These are phyloP conservation scores for Phytophthora pistaciae DNA, from an alignment of 352 stramenopile genomes.

Conservation along the genomic window DNA sequence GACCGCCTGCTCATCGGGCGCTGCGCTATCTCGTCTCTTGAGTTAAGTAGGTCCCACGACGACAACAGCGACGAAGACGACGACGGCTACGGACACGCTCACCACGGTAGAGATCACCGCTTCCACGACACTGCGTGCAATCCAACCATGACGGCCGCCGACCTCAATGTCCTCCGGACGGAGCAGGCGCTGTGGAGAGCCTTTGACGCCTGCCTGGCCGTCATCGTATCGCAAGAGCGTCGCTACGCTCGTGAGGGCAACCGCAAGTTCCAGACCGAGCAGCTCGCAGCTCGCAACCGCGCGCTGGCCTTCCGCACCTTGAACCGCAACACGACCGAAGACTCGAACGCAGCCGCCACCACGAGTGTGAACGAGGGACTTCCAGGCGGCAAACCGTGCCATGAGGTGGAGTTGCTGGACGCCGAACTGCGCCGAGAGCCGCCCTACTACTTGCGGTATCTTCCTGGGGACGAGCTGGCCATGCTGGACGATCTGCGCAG, in stretches of 20 bases:
- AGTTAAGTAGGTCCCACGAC: constrained; percentile 30
- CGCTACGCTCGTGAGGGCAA: constrained; percentile 64
- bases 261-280: constrained; percentile 65
- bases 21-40: constrained; percentile 51
- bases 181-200: constrained; percentile 81
- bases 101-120: constrained; percentile 18
- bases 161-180: constrained; percentile 58
- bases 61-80: constrained; percentile 45
- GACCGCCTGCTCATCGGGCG: constrained; percentile 74
- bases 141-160: constrained; percentile 45
- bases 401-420: constrained; percentile 68
- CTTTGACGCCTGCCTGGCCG: constrained; percentile 76
- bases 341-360: constrained; percentile 41
- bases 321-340: constrained; percentile 45
- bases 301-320: constrained; percentile 67
- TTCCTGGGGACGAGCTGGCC: constrained; percentile 70
- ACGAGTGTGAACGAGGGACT: constrained; percentile 68
- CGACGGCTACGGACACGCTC: constrained; percentile 5
- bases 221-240: constrained; percentile 71
- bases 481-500: constrained; percentile 67
- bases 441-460: constrained; percentile 79
- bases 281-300: constrained; percentile 56
- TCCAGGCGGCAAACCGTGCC: constrained; percentile 56
- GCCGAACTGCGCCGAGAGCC: constrained; percentile 67
- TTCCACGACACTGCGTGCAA: constrained; percentile 25